phyloP scores from a whole-genome alignment of 352 stramenopile genomes.

The Pythium chondricola region DNA sequence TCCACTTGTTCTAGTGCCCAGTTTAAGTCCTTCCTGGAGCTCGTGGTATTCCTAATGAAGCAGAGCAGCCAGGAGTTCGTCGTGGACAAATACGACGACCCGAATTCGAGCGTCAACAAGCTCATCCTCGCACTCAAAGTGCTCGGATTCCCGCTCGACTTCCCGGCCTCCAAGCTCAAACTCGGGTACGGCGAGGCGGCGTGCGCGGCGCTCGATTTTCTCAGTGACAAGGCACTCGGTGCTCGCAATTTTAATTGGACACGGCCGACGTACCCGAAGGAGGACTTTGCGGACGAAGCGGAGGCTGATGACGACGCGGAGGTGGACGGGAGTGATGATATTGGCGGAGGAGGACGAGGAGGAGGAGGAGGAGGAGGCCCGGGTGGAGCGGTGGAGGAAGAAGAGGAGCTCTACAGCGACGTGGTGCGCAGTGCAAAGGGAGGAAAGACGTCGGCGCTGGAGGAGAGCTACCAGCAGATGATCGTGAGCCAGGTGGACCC shows the following conservation, averaged over 20 bases:
- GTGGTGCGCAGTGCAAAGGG: constrained; percentile 31
- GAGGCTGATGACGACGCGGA: constrained; percentile 60
- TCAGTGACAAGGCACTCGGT: constrained; percentile 72
- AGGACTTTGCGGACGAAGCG: constrained; percentile 75
- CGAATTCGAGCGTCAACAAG: constrained; percentile 84
- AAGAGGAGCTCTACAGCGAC: constrained; percentile 66
- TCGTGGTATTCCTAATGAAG: constrained; percentile 71
- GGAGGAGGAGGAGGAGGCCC: not conserved
- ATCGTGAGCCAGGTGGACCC: constrained; percentile 79
- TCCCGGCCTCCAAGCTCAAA: constrained; percentile 71
- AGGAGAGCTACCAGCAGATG: constrained; percentile 81
- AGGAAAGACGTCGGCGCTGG: constrained; percentile 38
- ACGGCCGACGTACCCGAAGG: constrained; percentile 63
- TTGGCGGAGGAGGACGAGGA: not conserved
- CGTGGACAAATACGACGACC: constrained; percentile 86
- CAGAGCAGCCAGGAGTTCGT: constrained; percentile 71
- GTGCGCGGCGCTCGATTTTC: constrained; percentile 69
- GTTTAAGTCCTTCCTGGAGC: constrained; percentile 75
- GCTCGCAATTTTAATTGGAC: constrained; percentile 62
- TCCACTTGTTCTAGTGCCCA: too few species aligned
- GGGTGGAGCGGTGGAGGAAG: constrained; percentile 23
- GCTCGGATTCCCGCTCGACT: constrained; percentile 77
- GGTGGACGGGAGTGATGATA: constrained; percentile 27
- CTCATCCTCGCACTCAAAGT: constrained; percentile 79
- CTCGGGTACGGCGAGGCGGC: constrained; percentile 71